Evolutionary conservation across 2,329 filamentous ascomycete genomes (phyloP), one percentile per base, ranked within the genome.

Genomic region (Incumbomyces lentus): DNA sequence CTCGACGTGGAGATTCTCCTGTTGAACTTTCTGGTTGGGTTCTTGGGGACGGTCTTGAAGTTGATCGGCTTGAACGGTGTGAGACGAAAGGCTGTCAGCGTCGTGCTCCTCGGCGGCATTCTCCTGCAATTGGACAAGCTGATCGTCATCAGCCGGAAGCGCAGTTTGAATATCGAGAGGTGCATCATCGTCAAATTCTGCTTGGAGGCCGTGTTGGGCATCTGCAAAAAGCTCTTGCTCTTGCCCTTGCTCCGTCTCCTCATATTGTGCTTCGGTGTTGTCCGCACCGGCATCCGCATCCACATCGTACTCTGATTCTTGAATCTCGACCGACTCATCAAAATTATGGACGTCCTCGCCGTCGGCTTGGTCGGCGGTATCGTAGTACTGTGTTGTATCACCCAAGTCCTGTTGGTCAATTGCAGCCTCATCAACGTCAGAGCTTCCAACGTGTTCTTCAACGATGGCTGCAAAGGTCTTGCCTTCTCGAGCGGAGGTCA

Each of bases 391-490:
- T n/a, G 29, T 32, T 33, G 40, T 35, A 12, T 42, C 16, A 29
- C 18, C 40, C 11, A 14, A 44, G 7, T 47, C 44, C 6, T 30
- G 14, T 19, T 47, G 40, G 6, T 35, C 33, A 35, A 17, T 35
- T 34, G 16, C 18, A 31, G 30, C 40, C 12, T 44, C 38, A 16
- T 52, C 51, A 6, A 29, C 19, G 13, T 37, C 22, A 13, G 53
- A 49, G 30, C 44, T 49, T 17, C 49, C 51, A 16, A 48, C 26
- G 34, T 56, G 48, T 32, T 56, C 53, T 16, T 51, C 50, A 31
- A 45, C 49, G 39, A 78, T 62, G 26, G 72, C 65, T 1, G 74
- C 72, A 47, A 78, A 66, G 11, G 78, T 78, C 60, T 76, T 75
- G 14, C 79, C 77, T 54, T 76, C 68, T 16, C 68, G 66, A 47